phyloP scores from a whole-genome alignment of 1,139 yeast genomes.

The Pichia sp. region DNA sequence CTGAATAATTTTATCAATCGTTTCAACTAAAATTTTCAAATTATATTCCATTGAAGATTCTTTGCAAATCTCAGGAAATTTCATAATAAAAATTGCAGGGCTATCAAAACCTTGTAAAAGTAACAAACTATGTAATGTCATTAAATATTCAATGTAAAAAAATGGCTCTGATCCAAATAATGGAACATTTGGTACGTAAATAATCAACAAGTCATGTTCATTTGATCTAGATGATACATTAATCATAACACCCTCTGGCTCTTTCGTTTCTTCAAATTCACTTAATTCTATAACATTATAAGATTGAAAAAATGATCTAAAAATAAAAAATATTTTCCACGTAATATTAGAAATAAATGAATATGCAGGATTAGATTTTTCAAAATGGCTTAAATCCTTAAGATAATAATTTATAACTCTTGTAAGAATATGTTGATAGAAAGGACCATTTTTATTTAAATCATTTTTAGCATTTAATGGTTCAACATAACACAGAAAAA shows the following conservation, averaged over 20 bases:
- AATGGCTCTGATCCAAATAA: constrained; percentile 30
- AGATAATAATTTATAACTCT: constrained; percentile 19
- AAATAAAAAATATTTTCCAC: constrained; percentile 26
- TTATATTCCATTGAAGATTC: constrained; percentile 26
- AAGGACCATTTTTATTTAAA: constrained; percentile 22
- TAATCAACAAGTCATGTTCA: constrained; percentile 31
- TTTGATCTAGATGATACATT: constrained; percentile 28
- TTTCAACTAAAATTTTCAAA: constrained; percentile 25
- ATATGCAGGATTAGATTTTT: constrained; percentile 16
- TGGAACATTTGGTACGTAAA: constrained; percentile 31
- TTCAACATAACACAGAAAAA: constrained; percentile 23
- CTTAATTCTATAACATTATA: constrained; percentile 28
- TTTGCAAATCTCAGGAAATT: constrained; percentile 27
- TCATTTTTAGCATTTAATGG: constrained; percentile 23
- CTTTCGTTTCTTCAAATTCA: constrained; percentile 15
- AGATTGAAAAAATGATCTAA: constrained; percentile 25
- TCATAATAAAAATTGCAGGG: constrained; percentile 37
- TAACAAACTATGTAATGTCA: constrained; percentile 32
- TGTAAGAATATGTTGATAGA: constrained; percentile 21
- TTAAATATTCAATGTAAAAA: constrained; percentile 35
- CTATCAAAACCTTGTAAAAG: constrained; percentile 39
- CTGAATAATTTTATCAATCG: constrained; percentile 29
- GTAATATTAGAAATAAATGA: constrained; percentile 26
- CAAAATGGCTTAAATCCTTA: constrained; percentile 14
- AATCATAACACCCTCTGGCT: constrained; percentile 28